Percentiles rank a stretch among this genome's conserved stretches.
phyloP scores from a whole-genome alignment of 2,329 filamentous ascomycete species.

The Xylariales sp. region DNA sequence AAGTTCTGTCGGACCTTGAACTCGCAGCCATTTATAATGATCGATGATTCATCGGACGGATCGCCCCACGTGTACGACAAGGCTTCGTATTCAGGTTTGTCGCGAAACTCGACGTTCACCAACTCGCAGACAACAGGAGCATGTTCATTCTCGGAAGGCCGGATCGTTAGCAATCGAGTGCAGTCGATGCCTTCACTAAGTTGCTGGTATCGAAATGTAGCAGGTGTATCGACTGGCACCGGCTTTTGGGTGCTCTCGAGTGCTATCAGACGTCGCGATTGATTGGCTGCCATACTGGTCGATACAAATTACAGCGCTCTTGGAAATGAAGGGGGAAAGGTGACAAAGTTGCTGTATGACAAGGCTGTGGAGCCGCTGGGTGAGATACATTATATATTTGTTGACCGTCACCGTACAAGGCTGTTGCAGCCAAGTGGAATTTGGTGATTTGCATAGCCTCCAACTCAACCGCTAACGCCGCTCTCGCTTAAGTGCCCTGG shows the following conservation, averaged over 20 bases:
- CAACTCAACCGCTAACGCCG: too few species aligned
- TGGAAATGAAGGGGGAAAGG: too few species aligned
- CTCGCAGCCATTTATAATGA: background rate
- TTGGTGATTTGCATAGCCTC: too few species aligned
- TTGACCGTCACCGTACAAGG: too few species aligned
- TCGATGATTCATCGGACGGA: background rate
- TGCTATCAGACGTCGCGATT: background rate
- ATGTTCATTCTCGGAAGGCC: background rate
- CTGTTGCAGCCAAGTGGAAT: too few species aligned
- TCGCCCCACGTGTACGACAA: constrained; percentile 2
- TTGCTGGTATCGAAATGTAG: background rate
- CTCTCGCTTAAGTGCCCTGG: too few species aligned
- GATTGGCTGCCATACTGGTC: background rate
- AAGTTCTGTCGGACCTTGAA: constrained; percentile 12
- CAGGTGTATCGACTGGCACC: background rate
- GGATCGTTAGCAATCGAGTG: background rate
- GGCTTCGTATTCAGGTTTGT: background rate
- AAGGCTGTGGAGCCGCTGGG: too few species aligned
- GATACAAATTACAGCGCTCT: too few species aligned
- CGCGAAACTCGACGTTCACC: background rate
- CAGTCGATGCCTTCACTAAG: background rate
- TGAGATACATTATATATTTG: too few species aligned
- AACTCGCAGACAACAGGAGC: background rate
- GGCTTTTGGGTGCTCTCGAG: background rate
- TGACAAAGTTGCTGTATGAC: too few species aligned